Conservation (phyloP, 371 early-diverging fungal genomes). For the Furculomyces boomerangus region DNA sequence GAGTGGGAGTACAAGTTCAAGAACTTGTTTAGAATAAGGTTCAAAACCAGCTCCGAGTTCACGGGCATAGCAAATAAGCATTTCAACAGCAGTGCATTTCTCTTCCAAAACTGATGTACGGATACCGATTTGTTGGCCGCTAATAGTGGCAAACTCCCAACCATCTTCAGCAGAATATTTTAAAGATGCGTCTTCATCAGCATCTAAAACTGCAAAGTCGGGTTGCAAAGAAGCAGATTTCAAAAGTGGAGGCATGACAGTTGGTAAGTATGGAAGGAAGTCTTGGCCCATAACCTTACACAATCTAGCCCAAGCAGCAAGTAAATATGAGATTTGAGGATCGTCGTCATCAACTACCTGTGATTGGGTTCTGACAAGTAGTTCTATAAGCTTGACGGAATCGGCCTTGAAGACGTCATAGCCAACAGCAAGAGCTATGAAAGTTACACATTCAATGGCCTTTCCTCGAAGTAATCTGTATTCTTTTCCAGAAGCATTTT, state of each 20-base stretch:
- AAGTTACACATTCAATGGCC: constrained; percentile 85
- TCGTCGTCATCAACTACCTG: constrained; percentile 72
- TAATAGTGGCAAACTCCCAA: constrained; percentile 81
- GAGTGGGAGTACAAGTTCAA: constrained; percentile 70
- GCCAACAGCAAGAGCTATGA: constrained; percentile 83
- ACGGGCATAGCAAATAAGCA: constrained; percentile 85
- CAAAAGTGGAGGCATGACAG: constrained; percentile 88
- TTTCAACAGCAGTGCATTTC: constrained; percentile 92
- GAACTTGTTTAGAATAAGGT: constrained; percentile 57
- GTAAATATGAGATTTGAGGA: constrained; percentile 74
- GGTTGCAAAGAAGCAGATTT: constrained; percentile 71
- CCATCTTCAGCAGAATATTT: constrained; percentile 83
- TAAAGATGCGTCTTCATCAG: constrained; percentile 67
- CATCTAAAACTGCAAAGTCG: constrained; percentile 74
- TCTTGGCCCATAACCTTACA: constrained; percentile 86
- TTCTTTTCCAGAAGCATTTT: constrained; percentile 60
- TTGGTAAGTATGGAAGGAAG: constrained; percentile 77
- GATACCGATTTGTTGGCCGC: constrained; percentile 86
- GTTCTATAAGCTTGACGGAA: constrained; percentile 51
- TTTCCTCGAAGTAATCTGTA: constrained; percentile 82
- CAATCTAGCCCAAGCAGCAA: constrained; percentile 90
- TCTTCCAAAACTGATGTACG: constrained; percentile 88
- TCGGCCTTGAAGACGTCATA: constrained; percentile 67
- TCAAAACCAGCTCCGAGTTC: constrained; percentile 78
- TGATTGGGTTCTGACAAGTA: constrained; percentile 66